Evolutionary conservation across 192 early-diverging fungal genomes (phyloP), one percentile per base, ranked within the genome.

Genomic region (Umbelopsis sp.): DNA sequence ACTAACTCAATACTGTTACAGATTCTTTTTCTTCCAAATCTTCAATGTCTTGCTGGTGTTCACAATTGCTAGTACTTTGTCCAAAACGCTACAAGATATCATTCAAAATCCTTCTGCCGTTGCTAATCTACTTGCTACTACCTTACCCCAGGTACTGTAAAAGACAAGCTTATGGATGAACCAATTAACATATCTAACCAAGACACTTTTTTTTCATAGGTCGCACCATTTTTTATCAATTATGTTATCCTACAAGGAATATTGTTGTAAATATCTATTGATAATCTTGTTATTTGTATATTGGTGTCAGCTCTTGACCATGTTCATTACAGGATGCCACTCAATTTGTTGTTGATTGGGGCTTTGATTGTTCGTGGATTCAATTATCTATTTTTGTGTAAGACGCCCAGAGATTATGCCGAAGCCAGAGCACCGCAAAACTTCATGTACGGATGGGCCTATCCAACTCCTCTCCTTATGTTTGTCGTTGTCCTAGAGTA

Each of bases 141-240:
- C 85, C 4, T 79, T 93, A 27, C 85, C 91, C 2, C 73, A 81
- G 1, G 88, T 82, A 74, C 51, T 37, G 23, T 51, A 5, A 22
- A 46, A 21, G n/a, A 30, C n/a, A 33, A 1, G 25, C 10, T 10
- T 44, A 22, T 33, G 21, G 13, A 46, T 20, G 45, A 22, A n/a
- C n/a, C n/a, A n/a, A 23, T 3, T 41, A 37, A 1, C 37, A 41
- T 30, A 25, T 23, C 21, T 55, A 8, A 58, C 25, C 3, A 5
- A 61, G 0, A 18, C 3, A 15, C n/a, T n/a, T 11, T 30, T n/a
- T 21, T 13, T 35, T 35, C 78, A 18, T 74, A 87, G 44, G 87
- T 90, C 27, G 82, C 89, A 48, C 91, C 91, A 49, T 92, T 92
- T 72, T 94, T 94, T 75, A 84, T 92, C 48, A 91, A 91, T 16